Conservation (phyloP, 129 eudicot genomes). For the Helianthus annuus region DNA sequence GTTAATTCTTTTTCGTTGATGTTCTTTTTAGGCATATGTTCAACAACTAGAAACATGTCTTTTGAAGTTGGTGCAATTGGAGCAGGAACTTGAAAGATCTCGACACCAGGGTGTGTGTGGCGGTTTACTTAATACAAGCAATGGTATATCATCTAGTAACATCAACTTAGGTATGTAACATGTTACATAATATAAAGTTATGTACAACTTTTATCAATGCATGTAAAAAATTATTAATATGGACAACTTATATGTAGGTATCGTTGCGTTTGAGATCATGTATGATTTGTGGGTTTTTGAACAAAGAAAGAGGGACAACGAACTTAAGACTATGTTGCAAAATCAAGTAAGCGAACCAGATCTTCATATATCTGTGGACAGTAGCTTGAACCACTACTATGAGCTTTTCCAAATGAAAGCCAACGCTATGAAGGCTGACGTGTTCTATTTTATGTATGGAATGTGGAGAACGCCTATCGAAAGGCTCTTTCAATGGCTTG, state of each 20-base stretch:
- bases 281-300: too few relatives aligned
- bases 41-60: constrained; percentile 93
- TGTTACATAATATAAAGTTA: too few relatives aligned
- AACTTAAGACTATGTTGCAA: too few relatives aligned
- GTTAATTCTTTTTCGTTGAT: too few relatives aligned
- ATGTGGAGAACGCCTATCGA: constrained; percentile 86
- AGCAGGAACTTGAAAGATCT: constrained; percentile 75
- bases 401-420: constrained; percentile 80
- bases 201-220: neutral
- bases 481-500: constrained; percentile 90
- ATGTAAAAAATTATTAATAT: constrained; percentile 25
- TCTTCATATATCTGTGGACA: too few relatives aligned
- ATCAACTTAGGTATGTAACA: constrained; percentile 56
- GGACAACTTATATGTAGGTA: too few relatives aligned
- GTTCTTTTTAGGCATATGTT: constrained; percentile 65
- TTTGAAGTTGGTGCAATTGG: constrained; percentile 83
- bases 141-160: constrained; percentile 42
- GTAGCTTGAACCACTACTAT: too few relatives aligned
- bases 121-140: constrained; percentile 47
- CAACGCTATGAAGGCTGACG: constrained; percentile 76
- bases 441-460: constrained; percentile 77
- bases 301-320: too few relatives aligned
- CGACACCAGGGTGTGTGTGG: constrained; percentile 75
- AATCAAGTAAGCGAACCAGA: too few relatives aligned
- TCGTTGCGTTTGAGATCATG: too few relatives aligned